These are phyloP conservation scores for Manihot esculenta DNA, from an alignment of 441 rosid genomes.

Conservation along the genomic window DNA sequence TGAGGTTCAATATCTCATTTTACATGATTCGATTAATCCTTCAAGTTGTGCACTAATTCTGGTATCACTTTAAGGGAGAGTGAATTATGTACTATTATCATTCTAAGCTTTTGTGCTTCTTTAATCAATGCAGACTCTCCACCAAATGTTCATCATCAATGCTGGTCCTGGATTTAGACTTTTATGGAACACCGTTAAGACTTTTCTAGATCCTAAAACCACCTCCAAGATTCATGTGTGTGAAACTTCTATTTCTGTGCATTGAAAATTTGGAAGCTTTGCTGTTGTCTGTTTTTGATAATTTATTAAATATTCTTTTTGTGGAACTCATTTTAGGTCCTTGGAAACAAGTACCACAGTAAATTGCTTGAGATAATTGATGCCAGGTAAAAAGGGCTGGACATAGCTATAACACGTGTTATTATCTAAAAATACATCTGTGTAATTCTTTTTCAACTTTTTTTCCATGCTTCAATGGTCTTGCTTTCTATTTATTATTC, in stretches of 20 bases:
- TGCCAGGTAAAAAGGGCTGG: conserved; percentile 53
- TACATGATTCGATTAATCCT: not conserved
- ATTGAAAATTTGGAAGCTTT: not conserved
- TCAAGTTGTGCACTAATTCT: not conserved
- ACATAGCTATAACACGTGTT: not conserved
- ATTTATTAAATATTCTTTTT: not conserved
- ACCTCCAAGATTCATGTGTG: conserved; percentile 93
- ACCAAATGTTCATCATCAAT: conserved; percentile 96
- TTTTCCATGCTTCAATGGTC: not conserved
- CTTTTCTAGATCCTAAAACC: conserved; percentile 94
- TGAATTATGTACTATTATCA: conserved; percentile 6
- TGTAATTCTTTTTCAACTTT: not conserved
- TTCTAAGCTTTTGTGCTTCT: conserved; percentile 1
- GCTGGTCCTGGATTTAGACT: conserved; percentile 98
- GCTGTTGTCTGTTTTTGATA: not conserved
- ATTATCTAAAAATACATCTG: conserved; percentile 1
- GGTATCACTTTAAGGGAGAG: not conserved
- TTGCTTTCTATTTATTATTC: conserved; percentile 1
- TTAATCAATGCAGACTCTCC: conserved; percentile 66
- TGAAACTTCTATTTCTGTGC: conserved; percentile 11
- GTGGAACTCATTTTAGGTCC: conserved; percentile 58
- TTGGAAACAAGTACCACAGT: conserved; percentile 93
- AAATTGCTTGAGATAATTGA: conserved; percentile 93
- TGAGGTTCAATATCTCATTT: conserved; percentile 50
- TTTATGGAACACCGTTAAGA: conserved; percentile 87